A percentile compares a stretch with the other conserved stretches of the same genome.
Conservation (phyloP, 257 asterid genomes). For the Rhazya stricta region DNA sequence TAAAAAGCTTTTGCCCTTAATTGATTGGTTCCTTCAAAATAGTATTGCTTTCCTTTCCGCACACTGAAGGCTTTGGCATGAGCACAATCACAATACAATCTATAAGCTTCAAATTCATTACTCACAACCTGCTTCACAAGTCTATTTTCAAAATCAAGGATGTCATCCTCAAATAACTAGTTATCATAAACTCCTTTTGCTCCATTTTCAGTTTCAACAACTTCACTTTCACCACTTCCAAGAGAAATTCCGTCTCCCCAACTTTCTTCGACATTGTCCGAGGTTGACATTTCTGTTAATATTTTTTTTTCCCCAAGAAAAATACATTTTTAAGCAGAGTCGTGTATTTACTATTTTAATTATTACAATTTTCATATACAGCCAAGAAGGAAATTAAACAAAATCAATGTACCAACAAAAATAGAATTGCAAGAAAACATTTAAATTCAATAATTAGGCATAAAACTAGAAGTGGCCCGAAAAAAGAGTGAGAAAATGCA, state of each 20-base stretch:
- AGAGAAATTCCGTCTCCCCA: neutral
- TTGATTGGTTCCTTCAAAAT: neutral
- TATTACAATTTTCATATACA: too few species aligned
- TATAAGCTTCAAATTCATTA: slow-evolving; percentile 2
- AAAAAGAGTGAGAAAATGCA: neutral
- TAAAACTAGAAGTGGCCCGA: neutral
- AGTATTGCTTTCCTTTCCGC: neutral
- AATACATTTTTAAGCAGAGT: neutral
- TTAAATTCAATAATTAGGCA: neutral
- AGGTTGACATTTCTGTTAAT: neutral
- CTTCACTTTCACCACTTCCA: neutral
- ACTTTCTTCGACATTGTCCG: neutral
- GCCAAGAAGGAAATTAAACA: neutral
- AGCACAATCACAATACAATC: slow-evolving; percentile 5
- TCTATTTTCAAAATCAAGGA: neutral
- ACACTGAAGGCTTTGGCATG: slow-evolving; percentile 12
- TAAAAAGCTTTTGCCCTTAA: neutral
- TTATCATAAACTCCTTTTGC: neutral
- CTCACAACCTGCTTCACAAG: neutral
- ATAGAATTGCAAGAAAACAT: neutral
- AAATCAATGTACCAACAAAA: neutral
- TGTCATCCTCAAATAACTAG: neutral
- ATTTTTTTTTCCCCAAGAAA: neutral
- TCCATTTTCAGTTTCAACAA: neutral
- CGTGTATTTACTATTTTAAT: neutral